These are phyloP conservation scores for Jatropha podagrica DNA, from an alignment of 441 rosid genomes.

Conservation along the genomic window DNA sequence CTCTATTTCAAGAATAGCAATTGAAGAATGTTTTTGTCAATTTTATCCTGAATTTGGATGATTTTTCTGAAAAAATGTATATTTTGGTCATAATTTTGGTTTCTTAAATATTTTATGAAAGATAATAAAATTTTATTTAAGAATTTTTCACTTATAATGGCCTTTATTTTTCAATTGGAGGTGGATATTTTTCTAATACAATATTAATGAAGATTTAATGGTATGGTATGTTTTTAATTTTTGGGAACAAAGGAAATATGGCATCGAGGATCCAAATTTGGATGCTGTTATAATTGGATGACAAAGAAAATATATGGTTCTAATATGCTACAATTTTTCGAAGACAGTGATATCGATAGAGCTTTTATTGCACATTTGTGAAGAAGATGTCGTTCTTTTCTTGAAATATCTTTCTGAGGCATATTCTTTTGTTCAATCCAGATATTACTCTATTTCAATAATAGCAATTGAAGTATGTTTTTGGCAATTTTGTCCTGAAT, in stretches of 20 bases:
- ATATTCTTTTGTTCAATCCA: no score
- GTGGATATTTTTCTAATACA: no score
- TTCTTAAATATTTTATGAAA: not conserved
- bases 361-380: not conserved
- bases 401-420: not conserved
- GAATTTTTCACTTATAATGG: not conserved
- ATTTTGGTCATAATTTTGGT: not conserved
- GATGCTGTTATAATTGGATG: no score
- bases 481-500: conserved; percentile 11
- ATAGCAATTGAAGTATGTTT: not conserved
- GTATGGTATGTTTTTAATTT: no score
- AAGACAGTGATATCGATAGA: not conserved
- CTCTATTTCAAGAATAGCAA: no score
- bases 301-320: no score
- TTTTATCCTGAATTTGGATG: conserved; percentile 6
- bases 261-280: no score
- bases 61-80: not conserved
- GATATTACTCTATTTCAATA: no score
- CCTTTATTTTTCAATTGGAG: no score
- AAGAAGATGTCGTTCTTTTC: not conserved
- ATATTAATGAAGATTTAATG: no score
- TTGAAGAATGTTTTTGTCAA: not conserved
- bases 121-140: not conserved
- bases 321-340: no score
- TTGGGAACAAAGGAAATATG: no score